These are phyloP conservation scores for Oryza meridionalis DNA, from an alignment of 176 grass and related monocot species.

Conservation along the genomic window DNA sequence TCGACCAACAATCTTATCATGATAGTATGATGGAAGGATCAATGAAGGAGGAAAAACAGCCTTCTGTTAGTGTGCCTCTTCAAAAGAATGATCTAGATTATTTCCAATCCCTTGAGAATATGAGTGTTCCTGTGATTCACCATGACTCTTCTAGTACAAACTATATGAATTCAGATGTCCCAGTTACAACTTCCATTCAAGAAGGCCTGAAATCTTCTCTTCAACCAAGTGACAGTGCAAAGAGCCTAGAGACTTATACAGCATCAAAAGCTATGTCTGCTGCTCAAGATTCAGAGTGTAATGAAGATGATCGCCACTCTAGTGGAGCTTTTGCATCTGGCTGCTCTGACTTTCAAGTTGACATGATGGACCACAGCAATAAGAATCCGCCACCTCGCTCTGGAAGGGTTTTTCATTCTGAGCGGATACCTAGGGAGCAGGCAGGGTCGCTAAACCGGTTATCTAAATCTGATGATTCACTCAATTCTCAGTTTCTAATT, in stretches of 20 bases:
- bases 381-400: slow-evolving; percentile 52
- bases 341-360: slow-evolving; percentile 72
- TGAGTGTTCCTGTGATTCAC: slow-evolving; percentile 34
- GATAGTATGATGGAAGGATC: slow-evolving; percentile 39
- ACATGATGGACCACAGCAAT: slow-evolving; percentile 55
- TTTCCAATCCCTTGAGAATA: slow-evolving; percentile 53
- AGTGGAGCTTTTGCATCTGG: slow-evolving; percentile 71
- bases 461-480: slow-evolving; percentile 88
- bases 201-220: slow-evolving; percentile 60
- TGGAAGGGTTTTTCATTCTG: slow-evolving; percentile 79
- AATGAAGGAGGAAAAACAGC: slow-evolving; percentile 26
- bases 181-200: slow-evolving; percentile 41
- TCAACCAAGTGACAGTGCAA: slow-evolving; percentile 62
- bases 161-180: slow-evolving; percentile 42
- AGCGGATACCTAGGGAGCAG: slow-evolving; percentile 79
- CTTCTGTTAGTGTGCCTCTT: slow-evolving; percentile 14
- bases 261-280: slow-evolving; percentile 47
- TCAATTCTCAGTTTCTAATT: slow-evolving; percentile 81
- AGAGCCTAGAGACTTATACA: slow-evolving; percentile 49
- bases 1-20: slow-evolving; percentile 54
- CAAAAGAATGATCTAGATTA: slow-evolving; percentile 59
- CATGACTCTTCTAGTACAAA: slow-evolving; percentile 55
- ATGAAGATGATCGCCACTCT: slow-evolving; percentile 75
- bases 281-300: slow-evolving; percentile 55
- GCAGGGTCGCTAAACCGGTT: slow-evolving; percentile 59